Evolutionary conservation across 352 stramenopile species (phyloP).

Genomic region (Phytophthora lateralis): DNA sequence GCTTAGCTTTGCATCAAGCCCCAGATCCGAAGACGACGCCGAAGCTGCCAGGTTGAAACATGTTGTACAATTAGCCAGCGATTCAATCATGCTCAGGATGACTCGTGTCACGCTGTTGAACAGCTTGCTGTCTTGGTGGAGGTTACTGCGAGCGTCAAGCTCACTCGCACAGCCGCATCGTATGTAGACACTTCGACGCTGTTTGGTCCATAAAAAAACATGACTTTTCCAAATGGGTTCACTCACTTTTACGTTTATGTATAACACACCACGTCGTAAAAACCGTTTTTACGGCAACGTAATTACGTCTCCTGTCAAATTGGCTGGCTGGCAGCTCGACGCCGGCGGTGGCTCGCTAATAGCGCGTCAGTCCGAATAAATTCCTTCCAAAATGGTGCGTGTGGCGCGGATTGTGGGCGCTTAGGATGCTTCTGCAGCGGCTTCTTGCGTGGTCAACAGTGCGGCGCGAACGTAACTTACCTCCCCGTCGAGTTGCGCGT

Average conservation of each 20-base stretch:
- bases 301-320: conserved; percentile 23
- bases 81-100: no score
- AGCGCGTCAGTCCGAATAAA: conserved; percentile 42
- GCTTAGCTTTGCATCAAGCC: no score
- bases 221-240: conserved; percentile 8
- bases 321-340: conserved; percentile 35
- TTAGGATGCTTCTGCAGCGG: conserved; percentile 3
- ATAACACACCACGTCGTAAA: conserved; percentile 17
- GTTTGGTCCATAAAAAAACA: background rate
- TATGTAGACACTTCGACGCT: no score
- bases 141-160: no score
- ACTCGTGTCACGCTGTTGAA: no score
- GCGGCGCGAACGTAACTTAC: background rate
- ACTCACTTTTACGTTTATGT: no score
- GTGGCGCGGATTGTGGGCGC: background rate
- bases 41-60: no score
- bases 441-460: background rate
- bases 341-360: conserved; percentile 9
- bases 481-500: background rate
- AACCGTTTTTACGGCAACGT: conserved; percentile 22
- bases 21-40: no score
- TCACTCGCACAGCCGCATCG: background rate
- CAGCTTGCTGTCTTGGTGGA: no score
- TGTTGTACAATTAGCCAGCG: no score
- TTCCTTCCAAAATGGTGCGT: conserved; percentile 55